Conservation (phyloP, 352 stramenopile species). For the Phytophthora lateralis region DNA sequence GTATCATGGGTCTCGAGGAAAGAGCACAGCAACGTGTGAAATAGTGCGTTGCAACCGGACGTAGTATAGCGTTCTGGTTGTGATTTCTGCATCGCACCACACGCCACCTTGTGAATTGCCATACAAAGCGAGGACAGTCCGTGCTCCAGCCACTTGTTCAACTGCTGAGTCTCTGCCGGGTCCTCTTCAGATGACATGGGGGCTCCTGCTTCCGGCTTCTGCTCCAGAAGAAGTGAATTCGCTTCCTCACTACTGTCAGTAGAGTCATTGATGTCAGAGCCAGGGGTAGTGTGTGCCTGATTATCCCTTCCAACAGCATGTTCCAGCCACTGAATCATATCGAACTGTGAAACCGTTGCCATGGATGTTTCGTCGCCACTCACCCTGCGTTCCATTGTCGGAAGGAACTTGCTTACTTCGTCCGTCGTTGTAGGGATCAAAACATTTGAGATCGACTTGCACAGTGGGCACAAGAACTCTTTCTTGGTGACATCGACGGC, state of each 20-base stretch:
- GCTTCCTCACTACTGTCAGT: conserved; percentile 29
- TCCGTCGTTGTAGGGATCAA: conserved; percentile 89
- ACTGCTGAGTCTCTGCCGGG: conserved; percentile 24
- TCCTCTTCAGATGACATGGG: conserved; percentile 19
- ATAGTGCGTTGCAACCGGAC: conserved; percentile 77
- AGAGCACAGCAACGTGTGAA: conserved; percentile 81
- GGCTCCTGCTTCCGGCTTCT: conserved; percentile 31
- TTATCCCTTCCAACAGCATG: conserved; percentile 27
- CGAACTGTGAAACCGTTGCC: conserved; percentile 26
- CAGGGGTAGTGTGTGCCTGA: background rate
- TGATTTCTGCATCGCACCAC: conserved; percentile 82
- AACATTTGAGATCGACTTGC: conserved; percentile 98
- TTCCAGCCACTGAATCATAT: conserved; percentile 60
- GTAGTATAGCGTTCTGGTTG: conserved; percentile 79
- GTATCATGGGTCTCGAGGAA: conserved; percentile 64
- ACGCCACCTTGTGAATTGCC: conserved; percentile 85
- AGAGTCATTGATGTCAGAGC: conserved; percentile 5
- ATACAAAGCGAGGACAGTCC: conserved; percentile 83
- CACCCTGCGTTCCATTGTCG: conserved; percentile 23
- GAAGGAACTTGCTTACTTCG: conserved; percentile 48
- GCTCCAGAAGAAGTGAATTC: conserved; percentile 35
- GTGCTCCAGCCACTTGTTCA: conserved; percentile 67
- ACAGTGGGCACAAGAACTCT: conserved; percentile 97
- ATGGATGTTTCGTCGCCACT: conserved; percentile 24
- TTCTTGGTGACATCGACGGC: conserved; percentile 96